phyloP scores from a whole-genome alignment of 805 yeast genomes.

The Diddensiella santjacobensis region DNA sequence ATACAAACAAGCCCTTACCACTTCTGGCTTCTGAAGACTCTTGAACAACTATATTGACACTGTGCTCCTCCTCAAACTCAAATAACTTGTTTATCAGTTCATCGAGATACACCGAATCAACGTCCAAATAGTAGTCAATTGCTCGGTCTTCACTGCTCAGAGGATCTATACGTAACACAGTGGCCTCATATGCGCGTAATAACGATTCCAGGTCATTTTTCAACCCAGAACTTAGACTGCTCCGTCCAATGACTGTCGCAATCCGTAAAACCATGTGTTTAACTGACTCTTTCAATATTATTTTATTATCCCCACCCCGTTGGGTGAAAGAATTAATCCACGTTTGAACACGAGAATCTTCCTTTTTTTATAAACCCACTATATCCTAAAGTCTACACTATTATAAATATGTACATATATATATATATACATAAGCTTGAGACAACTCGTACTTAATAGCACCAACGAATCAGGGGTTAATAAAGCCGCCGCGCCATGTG shows the following conservation, averaged over 20 bases:
- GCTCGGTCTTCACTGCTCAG: conserved; percentile 35
- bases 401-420: too few relatives aligned
- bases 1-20: conserved; percentile 63
- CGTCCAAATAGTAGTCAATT: conserved; percentile 35
- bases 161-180: conserved; percentile 19
- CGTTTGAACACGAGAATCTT: too few relatives aligned
- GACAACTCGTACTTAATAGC: too few relatives aligned
- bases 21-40: conserved; percentile 29
- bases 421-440: too few relatives aligned
- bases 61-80: conserved; percentile 27
- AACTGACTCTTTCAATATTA: too few relatives aligned
- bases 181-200: conserved; percentile 19
- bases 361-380: too few relatives aligned
- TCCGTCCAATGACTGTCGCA: conserved; percentile 2
- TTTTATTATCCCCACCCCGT: too few relatives aligned
- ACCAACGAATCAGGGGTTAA: too few relatives aligned
- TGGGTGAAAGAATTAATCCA: too few relatives aligned
- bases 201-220: conserved; percentile 16
- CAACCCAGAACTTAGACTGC: background rate
- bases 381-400: too few relatives aligned
- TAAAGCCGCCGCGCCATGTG: too few relatives aligned
- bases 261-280: conserved; percentile 1
- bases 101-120: conserved; percentile 19
- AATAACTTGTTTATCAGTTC: conserved; percentile 20
- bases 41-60: conserved; percentile 45